Percentiles rank a stretch among this genome's conserved stretches.
Evolutionary conservation across 2,329 filamentous ascomycete species (phyloP).

Genomic region (Epichloe coenophiala): DNA sequence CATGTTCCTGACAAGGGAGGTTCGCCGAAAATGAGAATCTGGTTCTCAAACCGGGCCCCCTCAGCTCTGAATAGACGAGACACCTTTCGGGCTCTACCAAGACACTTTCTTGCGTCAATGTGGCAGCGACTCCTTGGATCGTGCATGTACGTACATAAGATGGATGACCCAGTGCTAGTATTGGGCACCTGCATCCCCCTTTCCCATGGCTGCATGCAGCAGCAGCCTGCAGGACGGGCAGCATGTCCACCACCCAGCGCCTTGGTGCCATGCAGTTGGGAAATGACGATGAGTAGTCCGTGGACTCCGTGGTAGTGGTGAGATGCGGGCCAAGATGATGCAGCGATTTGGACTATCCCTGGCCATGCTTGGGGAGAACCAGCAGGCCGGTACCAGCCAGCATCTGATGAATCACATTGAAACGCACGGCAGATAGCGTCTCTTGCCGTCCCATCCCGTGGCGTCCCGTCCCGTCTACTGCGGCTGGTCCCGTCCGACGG

Average conservation of each 20-base stretch:
- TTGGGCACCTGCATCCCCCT: too few relatives aligned
- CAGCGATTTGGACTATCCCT: not conserved
- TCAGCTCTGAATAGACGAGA: not conserved
- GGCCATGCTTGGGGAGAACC: not conserved
- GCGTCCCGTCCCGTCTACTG: not conserved
- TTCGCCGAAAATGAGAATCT: not conserved
- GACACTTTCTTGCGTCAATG: too few relatives aligned
- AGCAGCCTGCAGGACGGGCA: too few relatives aligned
- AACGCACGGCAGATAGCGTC: not conserved
- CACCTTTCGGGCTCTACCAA: not conserved
- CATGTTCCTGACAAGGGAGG: not conserved
- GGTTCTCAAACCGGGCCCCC: not conserved
- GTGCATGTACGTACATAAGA: too few relatives aligned
- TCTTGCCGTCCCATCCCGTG: not conserved
- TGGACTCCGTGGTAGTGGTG: not conserved
- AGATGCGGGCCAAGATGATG: not conserved
- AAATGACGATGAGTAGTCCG: not conserved
- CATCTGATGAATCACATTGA: not conserved
- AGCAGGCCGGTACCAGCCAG: not conserved
- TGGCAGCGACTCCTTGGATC: too few relatives aligned
- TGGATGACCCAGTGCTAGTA: too few relatives aligned
- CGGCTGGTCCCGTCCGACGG: not conserved
- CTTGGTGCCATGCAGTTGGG: too few relatives aligned
- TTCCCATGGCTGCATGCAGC: too few relatives aligned
- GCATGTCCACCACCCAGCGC: too few relatives aligned